Evolutionary conservation across 805 yeast genomes (phyloP), one percentile per base, ranked within the genome.

Genomic region (Starmera quercuum): DNA sequence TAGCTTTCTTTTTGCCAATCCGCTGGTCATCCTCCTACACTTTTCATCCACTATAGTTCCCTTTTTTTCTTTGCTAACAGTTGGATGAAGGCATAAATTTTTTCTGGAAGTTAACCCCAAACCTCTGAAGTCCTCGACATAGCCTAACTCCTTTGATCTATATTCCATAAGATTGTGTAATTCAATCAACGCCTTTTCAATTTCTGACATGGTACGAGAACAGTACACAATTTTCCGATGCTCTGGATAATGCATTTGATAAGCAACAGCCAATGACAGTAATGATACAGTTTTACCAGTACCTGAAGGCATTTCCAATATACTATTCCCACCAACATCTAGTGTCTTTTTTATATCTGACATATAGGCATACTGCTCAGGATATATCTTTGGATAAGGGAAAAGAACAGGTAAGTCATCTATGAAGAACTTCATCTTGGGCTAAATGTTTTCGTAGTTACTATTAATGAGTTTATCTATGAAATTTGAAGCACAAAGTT

Each of bases 161-260:
- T 72, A 92, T 35, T 76, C 84, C 97, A 92, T 92, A 48, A 92
- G 67, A 36, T 75, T 77, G 41, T 83, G 78, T 64, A 92, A 67
- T 63, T 92, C 99, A 7, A 90, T 85, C 52, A 92, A 63, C 0
- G 98, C 97, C 61, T 92, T 92, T 61, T 92, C 98, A 55, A 92
- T 92, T 63, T 92, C 99, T 9, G 97, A 85, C 97, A 92, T 92
- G 22, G 99, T 92, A 71, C 99, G 97, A 5, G 98, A 92, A 59
- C 99, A 92, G 60, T 92, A 92, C 6, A 92, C 85, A 45, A 92
- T 78, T 66, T 90, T 92, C 13, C 95, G 64, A 52, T 86, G 95
- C 51, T 90, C 97, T 8, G 96, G 95, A 55, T 90, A 88, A 53
- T 73, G 75, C 84, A 85, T 78, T 56, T 92, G 99, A 58, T 92